A percentile compares a stretch with the other conserved stretches of the same genome.
These are phyloP conservation scores for Arabidopsis lyrata DNA, from an alignment of 441 rosid genomes.

Conservation along the genomic window DNA sequence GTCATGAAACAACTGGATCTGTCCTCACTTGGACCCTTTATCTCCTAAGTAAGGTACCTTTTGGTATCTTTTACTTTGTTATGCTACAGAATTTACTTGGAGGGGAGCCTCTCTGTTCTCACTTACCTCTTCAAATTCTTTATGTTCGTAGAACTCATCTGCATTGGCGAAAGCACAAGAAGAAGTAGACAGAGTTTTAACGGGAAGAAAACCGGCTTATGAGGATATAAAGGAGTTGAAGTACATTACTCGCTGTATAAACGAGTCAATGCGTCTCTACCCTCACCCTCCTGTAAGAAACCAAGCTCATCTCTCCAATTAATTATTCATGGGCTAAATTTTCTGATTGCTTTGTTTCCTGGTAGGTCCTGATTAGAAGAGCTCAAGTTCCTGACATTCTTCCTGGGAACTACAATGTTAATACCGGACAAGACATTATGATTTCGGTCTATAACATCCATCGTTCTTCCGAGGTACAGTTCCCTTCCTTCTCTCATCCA, in stretches of 20 bases:
- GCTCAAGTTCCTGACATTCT: constrained; percentile 82
- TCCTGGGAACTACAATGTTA: constrained; percentile 89
- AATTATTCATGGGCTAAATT: constrained; percentile 16
- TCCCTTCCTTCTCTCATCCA: constrained; percentile 15
- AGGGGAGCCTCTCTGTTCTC: constrained; percentile 17
- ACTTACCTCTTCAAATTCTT: not conserved
- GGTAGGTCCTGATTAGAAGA: constrained; percentile 86
- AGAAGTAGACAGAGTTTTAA: constrained; percentile 83
- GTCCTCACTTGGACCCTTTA: constrained; percentile 93
- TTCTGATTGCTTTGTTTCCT: constrained; percentile 20
- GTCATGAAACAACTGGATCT: constrained; percentile 96
- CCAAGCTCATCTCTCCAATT: constrained; percentile 5
- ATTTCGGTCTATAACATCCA: constrained; percentile 94
- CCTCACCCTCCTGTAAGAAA: constrained; percentile 97
- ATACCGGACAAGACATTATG: constrained; percentile 93
- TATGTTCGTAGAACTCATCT: constrained; percentile 54
- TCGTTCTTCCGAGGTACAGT: constrained; percentile 75
- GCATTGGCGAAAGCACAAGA: constrained; percentile 79
- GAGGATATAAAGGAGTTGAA: constrained; percentile 84
- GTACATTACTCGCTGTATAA: constrained; percentile 83
- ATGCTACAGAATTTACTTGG: not conserved
- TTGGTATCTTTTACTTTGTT: constrained; percentile 30
- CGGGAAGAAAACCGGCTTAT: constrained; percentile 71
- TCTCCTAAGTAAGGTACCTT: constrained; percentile 89
- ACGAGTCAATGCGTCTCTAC: constrained; percentile 88